A percentile compares a stretch with the other conserved stretches of the same genome.
phyloP scores from a whole-genome alignment of 1,284 basidiomycete genomes.

The Marasmius fiardii region DNA sequence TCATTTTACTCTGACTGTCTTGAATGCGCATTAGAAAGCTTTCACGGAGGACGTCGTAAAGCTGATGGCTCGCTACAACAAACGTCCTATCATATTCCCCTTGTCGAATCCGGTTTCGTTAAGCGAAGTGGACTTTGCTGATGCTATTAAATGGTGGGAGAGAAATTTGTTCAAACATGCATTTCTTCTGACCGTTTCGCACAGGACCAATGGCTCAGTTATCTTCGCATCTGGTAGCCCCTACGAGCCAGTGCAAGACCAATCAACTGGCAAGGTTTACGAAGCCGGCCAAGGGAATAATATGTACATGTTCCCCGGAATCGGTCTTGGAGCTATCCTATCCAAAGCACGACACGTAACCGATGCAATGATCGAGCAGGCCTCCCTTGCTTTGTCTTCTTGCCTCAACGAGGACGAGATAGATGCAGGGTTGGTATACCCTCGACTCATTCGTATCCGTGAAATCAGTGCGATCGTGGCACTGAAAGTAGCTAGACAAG shows the following conservation, averaged over 20 bases:
- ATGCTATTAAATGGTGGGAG: conserved; percentile 71
- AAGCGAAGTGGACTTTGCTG: conserved; percentile 66
- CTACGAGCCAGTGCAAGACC: conserved; percentile 55
- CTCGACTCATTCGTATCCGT: conserved; percentile 61
- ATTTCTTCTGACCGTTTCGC: background rate
- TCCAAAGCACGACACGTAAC: conserved; percentile 57
- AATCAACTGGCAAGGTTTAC: conserved; percentile 39
- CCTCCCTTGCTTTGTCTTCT: conserved; percentile 60
- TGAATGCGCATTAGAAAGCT: conserved; percentile 43
- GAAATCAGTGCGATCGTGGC: conserved; percentile 67
- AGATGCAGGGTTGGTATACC: conserved; percentile 55
- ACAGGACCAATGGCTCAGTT: conserved; percentile 58
- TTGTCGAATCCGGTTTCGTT: conserved; percentile 79
- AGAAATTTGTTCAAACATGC: conserved; percentile 13
- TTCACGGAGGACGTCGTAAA: conserved; percentile 71
- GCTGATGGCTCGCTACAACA: conserved; percentile 69
- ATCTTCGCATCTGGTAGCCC: conserved; percentile 84
- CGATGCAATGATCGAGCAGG: conserved; percentile 58
- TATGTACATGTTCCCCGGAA: conserved; percentile 64
- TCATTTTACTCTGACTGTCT: conserved; percentile 7
- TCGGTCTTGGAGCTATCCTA: conserved; percentile 71
- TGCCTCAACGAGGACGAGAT: conserved; percentile 62
- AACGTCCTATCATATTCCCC: conserved; percentile 81
- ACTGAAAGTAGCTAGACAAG: conserved; percentile 55
- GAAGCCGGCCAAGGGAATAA: conserved; percentile 85